phyloP scores from a whole-genome alignment of 2,329 filamentous ascomycete genomes.

The Aspergillus pseudoglaucus region DNA sequence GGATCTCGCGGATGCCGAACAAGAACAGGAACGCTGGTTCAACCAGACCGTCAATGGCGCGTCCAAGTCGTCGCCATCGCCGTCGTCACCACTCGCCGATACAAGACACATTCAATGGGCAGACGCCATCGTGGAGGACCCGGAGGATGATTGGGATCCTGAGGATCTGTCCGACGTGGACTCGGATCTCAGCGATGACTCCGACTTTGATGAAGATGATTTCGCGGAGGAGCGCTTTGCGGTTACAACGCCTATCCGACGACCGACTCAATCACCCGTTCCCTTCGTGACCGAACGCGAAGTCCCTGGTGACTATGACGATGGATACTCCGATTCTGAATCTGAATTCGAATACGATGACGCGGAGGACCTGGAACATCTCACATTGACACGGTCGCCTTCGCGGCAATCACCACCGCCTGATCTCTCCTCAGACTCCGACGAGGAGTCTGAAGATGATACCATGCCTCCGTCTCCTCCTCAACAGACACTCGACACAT shows the following conservation, averaged over 20 bases:
- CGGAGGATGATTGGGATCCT: conserved; percentile 63
- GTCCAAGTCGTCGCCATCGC: conserved; percentile 37
- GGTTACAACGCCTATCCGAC: conserved; percentile 32
- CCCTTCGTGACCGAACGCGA: conserved; percentile 24
- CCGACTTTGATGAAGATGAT: conserved; percentile 39
- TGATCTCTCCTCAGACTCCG: conserved; percentile 63
- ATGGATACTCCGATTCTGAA: conserved; percentile 43
- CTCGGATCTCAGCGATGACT: conserved; percentile 49
- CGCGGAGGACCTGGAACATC: conserved; percentile 52
- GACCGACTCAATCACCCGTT: conserved; percentile 26
- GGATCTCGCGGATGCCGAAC: conserved; percentile 85
- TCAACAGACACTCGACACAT: conserved; percentile 49
- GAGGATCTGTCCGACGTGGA: conserved; percentile 57
- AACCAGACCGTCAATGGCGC: conserved; percentile 85
- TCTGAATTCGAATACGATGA: conserved; percentile 52
- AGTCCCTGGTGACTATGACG: conserved; percentile 26
- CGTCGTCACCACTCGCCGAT: conserved; percentile 39
- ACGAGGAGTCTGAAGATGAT: conserved; percentile 62
- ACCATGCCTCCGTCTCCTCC: conserved; percentile 65
- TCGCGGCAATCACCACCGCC: conserved; percentile 60
- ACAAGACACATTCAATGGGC: conserved; percentile 78
- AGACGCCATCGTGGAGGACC: conserved; percentile 67
- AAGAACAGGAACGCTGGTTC: conserved; percentile 96
- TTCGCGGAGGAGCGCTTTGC: conserved; percentile 30
- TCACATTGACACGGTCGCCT: conserved; percentile 61